Evolutionary conservation across 352 stramenopile species (phyloP).

Genomic region (Phytopythium sindhum): DNA sequence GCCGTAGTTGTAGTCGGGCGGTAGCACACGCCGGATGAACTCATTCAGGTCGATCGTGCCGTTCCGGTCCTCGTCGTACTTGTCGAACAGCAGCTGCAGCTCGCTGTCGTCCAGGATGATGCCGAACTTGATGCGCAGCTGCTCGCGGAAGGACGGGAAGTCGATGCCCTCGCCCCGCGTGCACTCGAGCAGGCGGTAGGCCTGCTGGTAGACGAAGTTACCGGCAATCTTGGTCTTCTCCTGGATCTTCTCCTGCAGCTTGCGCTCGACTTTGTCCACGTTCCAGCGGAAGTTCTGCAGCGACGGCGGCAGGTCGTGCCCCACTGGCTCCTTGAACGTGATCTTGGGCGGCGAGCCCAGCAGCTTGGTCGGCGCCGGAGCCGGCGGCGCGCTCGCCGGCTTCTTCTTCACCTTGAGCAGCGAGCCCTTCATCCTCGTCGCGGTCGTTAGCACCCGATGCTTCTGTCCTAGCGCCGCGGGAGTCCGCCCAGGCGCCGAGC

Average conservation of each 20-base stretch:
- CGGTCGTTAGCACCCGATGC: too few relatives aligned
- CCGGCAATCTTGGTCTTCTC: constrained; percentile 82
- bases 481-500: background rate
- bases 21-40: constrained; percentile 76
- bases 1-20: constrained; percentile 72
- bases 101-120: constrained; percentile 75
- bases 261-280: constrained; percentile 77
- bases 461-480: background rate
- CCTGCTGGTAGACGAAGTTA: constrained; percentile 86
- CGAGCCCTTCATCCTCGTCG: constrained; percentile 31
- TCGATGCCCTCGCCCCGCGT: constrained; percentile 75
- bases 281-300: constrained; percentile 75
- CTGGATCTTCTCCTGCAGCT: constrained; percentile 83
- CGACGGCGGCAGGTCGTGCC: constrained; percentile 45
- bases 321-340: constrained; percentile 62
- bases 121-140: constrained; percentile 74
- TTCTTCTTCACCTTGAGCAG: constrained; percentile 39
- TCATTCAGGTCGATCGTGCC: constrained; percentile 81
- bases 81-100: constrained; percentile 77
- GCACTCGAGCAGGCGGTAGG: constrained; percentile 76
- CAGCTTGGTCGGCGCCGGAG: constrained; percentile 23
- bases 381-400: background rate
- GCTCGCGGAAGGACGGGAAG: constrained; percentile 68
- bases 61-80: constrained; percentile 80
- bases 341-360: constrained; percentile 49